Evolutionary conservation across 805 yeast species (phyloP), one percentile per base, ranked within the genome.

Genomic region (Candida ovalis): DNA sequence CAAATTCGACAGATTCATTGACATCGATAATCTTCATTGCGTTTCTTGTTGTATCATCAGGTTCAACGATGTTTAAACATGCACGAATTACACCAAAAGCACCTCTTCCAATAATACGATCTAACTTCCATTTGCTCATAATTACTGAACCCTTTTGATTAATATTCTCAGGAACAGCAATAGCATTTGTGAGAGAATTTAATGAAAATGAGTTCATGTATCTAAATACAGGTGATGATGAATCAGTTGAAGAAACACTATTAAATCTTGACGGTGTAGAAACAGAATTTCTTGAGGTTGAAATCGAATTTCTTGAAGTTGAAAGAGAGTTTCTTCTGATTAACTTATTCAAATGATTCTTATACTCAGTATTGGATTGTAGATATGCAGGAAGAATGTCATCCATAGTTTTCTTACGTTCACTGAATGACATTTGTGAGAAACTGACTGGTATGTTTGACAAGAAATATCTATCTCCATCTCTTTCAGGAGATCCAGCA

Each of bases 21-120:
- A 60, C 48, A 40, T 61, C 53, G 45, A 66, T 58, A 32, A 65
- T 50, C 48, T 67, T 58, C 56, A 71, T 51, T 43, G 68, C 63
- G 55, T 60, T 60, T 8, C 51, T 36, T 6, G 22, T 12, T 8
- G 25, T 6, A 5, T 58, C 57, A 17, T 46, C 33, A 0, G 45
- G 19, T 30, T 56, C 48, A 10, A 53, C 44, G 17, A 53, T 50
- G 47, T 52, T 45, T 13, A 47, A 46, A 38, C 64, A 58, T 13
- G 60, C 60, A 21, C 96, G 71, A 10, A 90, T 84, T 25, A 84
- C 76, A 10, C 96, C 96, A 86, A 94, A 91, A 0, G 96, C 95
- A 13, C 97, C 97, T 61, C 79, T 80, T 1, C 96, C 96, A 52
- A 89, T 83, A 10, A 84, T 76, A 55, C 81, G 81, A 1, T 95